These are phyloP conservation scores for Penicillium sp. DNA, from an alignment of 2,329 filamentous ascomycete genomes.

Conservation along the genomic window DNA sequence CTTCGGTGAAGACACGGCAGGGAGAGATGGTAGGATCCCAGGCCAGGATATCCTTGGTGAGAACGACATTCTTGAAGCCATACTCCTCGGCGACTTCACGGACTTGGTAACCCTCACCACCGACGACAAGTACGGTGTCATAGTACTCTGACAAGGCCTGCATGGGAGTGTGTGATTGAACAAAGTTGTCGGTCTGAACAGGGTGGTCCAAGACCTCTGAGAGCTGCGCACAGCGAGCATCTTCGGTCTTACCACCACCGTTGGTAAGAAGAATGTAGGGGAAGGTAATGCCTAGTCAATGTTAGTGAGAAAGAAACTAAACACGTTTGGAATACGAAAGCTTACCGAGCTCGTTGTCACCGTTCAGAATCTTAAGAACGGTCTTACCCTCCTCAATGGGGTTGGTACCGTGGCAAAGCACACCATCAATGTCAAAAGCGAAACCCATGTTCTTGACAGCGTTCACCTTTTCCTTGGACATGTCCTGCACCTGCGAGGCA, in stretches of 20 bases:
- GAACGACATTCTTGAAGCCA: slow-evolving; percentile 66
- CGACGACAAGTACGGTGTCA: slow-evolving; percentile 66
- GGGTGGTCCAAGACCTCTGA: slow-evolving; percentile 60
- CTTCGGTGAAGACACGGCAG: slow-evolving; percentile 61
- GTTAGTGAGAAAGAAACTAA: not conserved
- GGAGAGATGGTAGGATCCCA: slow-evolving; percentile 64
- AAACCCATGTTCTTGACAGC: slow-evolving; percentile 75
- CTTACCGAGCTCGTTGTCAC: slow-evolving; percentile 63
- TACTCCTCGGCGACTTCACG: slow-evolving; percentile 67
- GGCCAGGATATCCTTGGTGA: slow-evolving; percentile 67
- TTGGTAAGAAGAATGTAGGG: slow-evolving; percentile 69
- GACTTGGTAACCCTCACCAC: slow-evolving; percentile 69
- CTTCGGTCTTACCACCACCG: slow-evolving; percentile 65
- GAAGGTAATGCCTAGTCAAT: slow-evolving; percentile 58
- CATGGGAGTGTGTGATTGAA: slow-evolving; percentile 72
- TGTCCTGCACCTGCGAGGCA: slow-evolving; percentile 64
- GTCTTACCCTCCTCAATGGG: slow-evolving; percentile 62
- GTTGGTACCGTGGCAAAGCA: slow-evolving; percentile 66
- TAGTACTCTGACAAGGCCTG: slow-evolving; percentile 70
- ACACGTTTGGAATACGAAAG: not conserved
- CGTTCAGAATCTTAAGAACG: slow-evolving; percentile 64
- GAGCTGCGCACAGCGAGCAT: slow-evolving; percentile 60
- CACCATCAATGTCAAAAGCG: slow-evolving; percentile 64
- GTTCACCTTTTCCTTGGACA: slow-evolving; percentile 59
- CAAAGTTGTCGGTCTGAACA: slow-evolving; percentile 66